Base-by-base conservation (phyloP, 1,284 basidiomycete species). In the Lignosus rhinocerotis region DNA sequence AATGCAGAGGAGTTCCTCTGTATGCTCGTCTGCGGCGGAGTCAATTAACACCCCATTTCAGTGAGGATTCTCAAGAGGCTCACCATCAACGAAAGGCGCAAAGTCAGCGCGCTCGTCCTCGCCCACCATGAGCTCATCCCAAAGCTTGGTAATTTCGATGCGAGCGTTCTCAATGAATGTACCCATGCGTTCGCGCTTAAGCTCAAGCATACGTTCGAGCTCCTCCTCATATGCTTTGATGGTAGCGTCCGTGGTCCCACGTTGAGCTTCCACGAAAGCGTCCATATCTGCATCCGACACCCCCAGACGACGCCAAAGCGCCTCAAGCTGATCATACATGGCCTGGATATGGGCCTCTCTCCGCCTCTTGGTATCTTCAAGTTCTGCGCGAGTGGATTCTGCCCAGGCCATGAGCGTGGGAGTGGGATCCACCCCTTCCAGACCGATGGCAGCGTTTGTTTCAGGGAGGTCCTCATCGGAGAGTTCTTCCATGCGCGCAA, bases 171-270 rank as follows among this genome's bases (percentile, higher is more conserved):
- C 79, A 47, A 99, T 86, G 73, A 98, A 98, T 12, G 85, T 80
- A 47, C 87, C 86, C 86, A 99, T 92, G 56, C 91, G 86, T 66
- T 95, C 89, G 52, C 90, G 80, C 76, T 96, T 96, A 53, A 98
- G 75, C 67, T 92, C 88, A 21, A 93, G 77, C 88, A 98, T 96
- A 56, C 96, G 83, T 58, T 92, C 90, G 38, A 98, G 78, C 73
- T 99, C 97, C 50, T 85, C 83, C 66, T 96, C 90, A 69, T 99
- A 99, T 70, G 88, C 85, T 55, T 77, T 76, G 19, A 95, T 81
- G 6, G 85, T 86, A 10, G 81, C 82, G 49, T 88, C 84, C 9
- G 90, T 94, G 64, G 85, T 89, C 1, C 94, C 94, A 42, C 87
- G 78, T 69, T 93, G 82, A 6, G 78, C 76, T 54, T 94, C 91